A percentile compares a stretch with the other conserved stretches of the same genome.
Evolutionary conservation across 805 yeast species (phyloP).

Genomic region (Saturnispora mendoncae): DNA sequence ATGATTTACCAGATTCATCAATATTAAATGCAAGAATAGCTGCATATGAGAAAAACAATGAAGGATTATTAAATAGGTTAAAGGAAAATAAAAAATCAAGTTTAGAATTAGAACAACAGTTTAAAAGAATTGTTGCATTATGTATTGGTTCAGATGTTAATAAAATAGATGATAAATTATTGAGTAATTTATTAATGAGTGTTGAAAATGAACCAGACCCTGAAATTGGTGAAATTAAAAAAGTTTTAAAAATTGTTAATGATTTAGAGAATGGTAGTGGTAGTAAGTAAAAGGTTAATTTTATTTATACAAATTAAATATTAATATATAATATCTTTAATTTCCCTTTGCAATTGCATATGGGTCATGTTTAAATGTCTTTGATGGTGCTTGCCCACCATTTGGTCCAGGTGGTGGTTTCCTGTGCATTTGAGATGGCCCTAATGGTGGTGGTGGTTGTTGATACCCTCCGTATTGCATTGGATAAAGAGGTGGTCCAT

Average conservation of each 20-base stretch:
- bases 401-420: constrained; percentile 4
- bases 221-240: constrained; percentile 28
- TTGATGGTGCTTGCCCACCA: constrained; percentile 6
- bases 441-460: constrained; percentile 13
- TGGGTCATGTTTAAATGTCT: constrained; percentile 18
- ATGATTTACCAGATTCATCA: constrained; percentile 37
- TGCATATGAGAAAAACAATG: constrained; percentile 70
- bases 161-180: constrained; percentile 49
- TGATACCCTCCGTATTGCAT: constrained; percentile 11
- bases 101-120: constrained; percentile 58
- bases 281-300: too few species aligned
- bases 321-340: too few species aligned
- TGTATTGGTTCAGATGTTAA: constrained; percentile 83
- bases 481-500: neutral
- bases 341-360: constrained; percentile 19
- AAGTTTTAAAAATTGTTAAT: constrained; percentile 28
- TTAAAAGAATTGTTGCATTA: constrained; percentile 77
- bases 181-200: constrained; percentile 81
- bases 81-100: constrained; percentile 45
- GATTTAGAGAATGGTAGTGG: constrained; percentile 20
- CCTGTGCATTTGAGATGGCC: constrained; percentile 5
- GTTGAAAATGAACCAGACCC: constrained; percentile 77
- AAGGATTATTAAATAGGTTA: constrained; percentile 43
- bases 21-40: constrained; percentile 67
- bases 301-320: too few species aligned